A percentile compares a stretch with the other conserved stretches of the same genome.
phyloP scores from a whole-genome alignment of 176 grass and related monocot species.

The Rhynchospora pubera region DNA sequence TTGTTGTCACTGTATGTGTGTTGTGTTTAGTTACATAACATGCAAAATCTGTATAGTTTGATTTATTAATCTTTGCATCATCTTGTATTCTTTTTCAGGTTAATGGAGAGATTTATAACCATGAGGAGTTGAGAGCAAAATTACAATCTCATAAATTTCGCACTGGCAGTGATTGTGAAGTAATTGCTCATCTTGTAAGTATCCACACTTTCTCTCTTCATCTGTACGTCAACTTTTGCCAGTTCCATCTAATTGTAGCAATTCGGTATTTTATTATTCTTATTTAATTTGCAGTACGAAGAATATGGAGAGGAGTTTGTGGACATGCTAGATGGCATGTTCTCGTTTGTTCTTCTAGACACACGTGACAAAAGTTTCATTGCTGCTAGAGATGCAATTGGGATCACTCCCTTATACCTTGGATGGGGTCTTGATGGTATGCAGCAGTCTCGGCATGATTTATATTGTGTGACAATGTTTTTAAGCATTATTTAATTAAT shows the following conservation, averaged over 20 bases:
- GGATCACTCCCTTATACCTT: slow-evolving; percentile 93
- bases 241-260: not conserved
- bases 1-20: slow-evolving; percentile 92
- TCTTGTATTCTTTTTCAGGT: slow-evolving; percentile 45
- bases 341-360: slow-evolving; percentile 95
- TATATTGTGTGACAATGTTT: not conserved
- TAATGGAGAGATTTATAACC: slow-evolving; percentile 99
- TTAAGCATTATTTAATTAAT: not conserved
- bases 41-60: not conserved
- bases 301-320: slow-evolving; percentile 93
- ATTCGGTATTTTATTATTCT: not conserved
- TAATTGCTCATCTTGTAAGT: slow-evolving; percentile 95
- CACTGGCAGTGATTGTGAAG: slow-evolving; percentile 93
- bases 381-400: slow-evolving; percentile 93
- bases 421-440: slow-evolving; percentile 98
- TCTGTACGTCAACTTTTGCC: not conserved
- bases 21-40: not conserved
- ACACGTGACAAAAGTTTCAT: slow-evolving; percentile 93
- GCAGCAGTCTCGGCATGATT: not conserved
- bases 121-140: slow-evolving; percentile 72
- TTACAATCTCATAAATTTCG: slow-evolving; percentile 77
- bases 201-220: slow-evolving; percentile 8
- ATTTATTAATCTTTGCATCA: not conserved
- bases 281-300: slow-evolving; percentile 65
- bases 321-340: slow-evolving; percentile 98